Conservation (phyloP, 1,284 basidiomycete genomes). For the Pisolithus thermaeus region DNA sequence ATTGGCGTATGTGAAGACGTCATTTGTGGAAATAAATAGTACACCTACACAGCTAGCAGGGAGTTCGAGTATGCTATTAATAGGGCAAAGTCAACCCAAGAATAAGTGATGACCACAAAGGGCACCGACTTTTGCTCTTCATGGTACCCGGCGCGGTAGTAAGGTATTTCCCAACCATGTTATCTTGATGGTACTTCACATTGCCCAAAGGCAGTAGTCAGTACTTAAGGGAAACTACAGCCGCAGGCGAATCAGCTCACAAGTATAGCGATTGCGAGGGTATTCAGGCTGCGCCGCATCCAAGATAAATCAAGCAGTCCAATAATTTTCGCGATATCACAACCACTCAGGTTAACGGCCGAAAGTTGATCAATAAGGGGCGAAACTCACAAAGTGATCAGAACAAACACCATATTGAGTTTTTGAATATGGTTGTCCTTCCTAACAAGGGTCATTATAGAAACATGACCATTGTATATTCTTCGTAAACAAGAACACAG, state of each 20-base stretch:
- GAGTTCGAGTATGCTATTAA: slow-evolving; percentile 22
- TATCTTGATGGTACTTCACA: slow-evolving; percentile 11
- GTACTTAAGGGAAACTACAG: not conserved
- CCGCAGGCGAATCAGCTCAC: slow-evolving; percentile 4
- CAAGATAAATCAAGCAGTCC: not conserved
- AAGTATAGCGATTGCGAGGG: slow-evolving; percentile 6
- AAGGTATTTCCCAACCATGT: not conserved
- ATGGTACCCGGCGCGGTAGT: slow-evolving; percentile 7
- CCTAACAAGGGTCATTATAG: not conserved
- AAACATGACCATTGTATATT: not conserved
- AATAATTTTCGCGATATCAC: too few relatives aligned
- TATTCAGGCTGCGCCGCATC: slow-evolving; percentile 10
- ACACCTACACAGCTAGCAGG: slow-evolving; percentile 18
- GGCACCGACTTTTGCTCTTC: slow-evolving; percentile 13
- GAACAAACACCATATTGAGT: slow-evolving; percentile 16
- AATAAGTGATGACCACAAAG: not conserved
- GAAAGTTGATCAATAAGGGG: not conserved
- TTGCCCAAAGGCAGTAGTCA: not conserved
- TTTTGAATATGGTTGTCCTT: slow-evolving; percentile 9
- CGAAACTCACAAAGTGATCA: slow-evolving; percentile 16
- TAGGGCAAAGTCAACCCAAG: not conserved
- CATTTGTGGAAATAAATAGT: not conserved
- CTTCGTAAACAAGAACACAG: not conserved
- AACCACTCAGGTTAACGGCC: too few relatives aligned
- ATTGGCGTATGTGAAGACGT: not conserved